A percentile compares a stretch with the other conserved stretches of the same genome.
phyloP scores from a whole-genome alignment of 257 asterid genomes.

The Primulina huaijiensis region DNA sequence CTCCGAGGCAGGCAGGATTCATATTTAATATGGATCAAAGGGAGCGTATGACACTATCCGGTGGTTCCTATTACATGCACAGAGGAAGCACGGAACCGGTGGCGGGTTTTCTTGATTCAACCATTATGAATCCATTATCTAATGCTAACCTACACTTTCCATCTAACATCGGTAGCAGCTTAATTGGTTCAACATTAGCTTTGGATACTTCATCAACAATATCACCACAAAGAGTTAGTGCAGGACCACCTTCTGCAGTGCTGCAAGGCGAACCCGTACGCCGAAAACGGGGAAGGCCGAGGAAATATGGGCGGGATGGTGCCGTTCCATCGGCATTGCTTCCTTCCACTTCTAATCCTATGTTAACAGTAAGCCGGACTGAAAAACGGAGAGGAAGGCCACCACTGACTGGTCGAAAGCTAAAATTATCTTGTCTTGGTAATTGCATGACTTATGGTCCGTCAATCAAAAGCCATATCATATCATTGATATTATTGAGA shows the following conservation, averaged over 20 bases:
- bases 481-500: too few species aligned
- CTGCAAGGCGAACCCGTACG: slow-evolving; percentile 65
- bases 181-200: slow-evolving; percentile 44
- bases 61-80: slow-evolving; percentile 40
- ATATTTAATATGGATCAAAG: slow-evolving; percentile 49
- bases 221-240: slow-evolving; percentile 46
- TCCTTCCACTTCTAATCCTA: slow-evolving; percentile 46
- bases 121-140: slow-evolving; percentile 47
- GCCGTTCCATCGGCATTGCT: slow-evolving; percentile 46
- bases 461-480: background rate
- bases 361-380: slow-evolving; percentile 34
- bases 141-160: slow-evolving; percentile 49
- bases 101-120: slow-evolving; percentile 36
- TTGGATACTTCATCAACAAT: slow-evolving; percentile 53
- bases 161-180: slow-evolving; percentile 45
- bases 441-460: slow-evolving; percentile 5
- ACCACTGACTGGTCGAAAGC: slow-evolving; percentile 65
- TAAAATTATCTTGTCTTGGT: slow-evolving; percentile 54
- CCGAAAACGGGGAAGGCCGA: slow-evolving; percentile 78
- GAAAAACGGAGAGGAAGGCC: slow-evolving; percentile 77
- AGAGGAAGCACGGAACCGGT: slow-evolving; percentile 33
- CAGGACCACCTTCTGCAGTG: slow-evolving; percentile 50
- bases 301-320: slow-evolving; percentile 71
- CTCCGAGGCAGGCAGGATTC: slow-evolving; percentile 11
- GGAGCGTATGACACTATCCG: slow-evolving; percentile 35